Base-by-base conservation (phyloP, 495 filamentous ascomycete species). In the Lepidopterella palustris region DNA sequence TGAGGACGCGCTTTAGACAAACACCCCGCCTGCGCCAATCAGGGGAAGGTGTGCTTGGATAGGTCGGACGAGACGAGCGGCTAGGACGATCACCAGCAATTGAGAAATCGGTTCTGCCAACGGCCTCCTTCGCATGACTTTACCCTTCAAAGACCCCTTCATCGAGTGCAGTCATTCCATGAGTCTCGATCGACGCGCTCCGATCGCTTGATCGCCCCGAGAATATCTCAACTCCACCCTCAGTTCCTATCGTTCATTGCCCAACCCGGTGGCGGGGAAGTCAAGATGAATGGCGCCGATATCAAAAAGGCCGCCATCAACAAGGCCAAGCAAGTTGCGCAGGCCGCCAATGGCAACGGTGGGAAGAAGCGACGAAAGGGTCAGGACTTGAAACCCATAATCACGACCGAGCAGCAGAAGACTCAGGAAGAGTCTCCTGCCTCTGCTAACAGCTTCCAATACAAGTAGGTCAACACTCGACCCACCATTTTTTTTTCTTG, bases 221-320 rank as follows among this genome's bases (percentile, higher is more conserved):
- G 27, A 24, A 40, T 35, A 57, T 27, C 45, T 10, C 47, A 20
- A n/a, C 27, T 10, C 39, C 1, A 45, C 59, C 49, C 27, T 50
- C 28, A 23, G 31, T 50, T 11, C 55, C 21, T 52, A 48, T 49
- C 60, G 51, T 56, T 39, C 24, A 40, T n/a, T 48, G 49, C 25
- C 31, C 53, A 49, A 20, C 31, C 27, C 62, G 20, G 25, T 45
- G 48, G 65, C 61, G 61, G 59, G 58, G 53, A 60, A 61, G 55
- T 47, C 71, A 86, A 59, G 69, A 89, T 89, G 86, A 88, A 89
- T 77, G 84, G 86, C 66, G 81, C 80, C 64, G 83, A 75, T 39
- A 84, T 88, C 70, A 88, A 85, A 68, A 85, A 87, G 70, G 84
- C 84, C 42, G 84, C 86, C 60, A 80, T 89, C 71, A 88, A 84